Conservation (phyloP, 1,139 yeast genomes). For the Geotrichum klebahnii region DNA sequence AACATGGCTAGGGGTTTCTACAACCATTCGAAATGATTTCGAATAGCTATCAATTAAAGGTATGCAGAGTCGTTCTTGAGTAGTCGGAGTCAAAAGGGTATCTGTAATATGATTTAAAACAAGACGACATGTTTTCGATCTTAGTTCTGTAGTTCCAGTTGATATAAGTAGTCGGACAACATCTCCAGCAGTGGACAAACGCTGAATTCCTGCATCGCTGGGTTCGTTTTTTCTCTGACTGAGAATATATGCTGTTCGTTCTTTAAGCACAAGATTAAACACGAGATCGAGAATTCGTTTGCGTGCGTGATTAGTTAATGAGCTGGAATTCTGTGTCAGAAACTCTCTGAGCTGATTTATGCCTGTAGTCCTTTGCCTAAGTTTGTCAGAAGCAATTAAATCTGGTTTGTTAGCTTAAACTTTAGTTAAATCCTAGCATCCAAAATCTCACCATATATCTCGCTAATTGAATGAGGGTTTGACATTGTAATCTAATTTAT, state of each 20-base stretch:
- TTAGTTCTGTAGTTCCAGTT: slow-evolving; percentile 11
- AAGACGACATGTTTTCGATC: slow-evolving; percentile 8
- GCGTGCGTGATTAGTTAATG: slow-evolving; percentile 6
- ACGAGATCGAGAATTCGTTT: slow-evolving; percentile 7
- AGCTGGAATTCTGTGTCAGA: slow-evolving; percentile 7
- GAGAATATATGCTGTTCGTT: slow-evolving; percentile 12
- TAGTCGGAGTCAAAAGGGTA: slow-evolving; percentile 13
- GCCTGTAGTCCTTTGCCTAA: slow-evolving; percentile 17
- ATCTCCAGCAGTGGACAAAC: slow-evolving; percentile 13
- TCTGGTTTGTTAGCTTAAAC: slow-evolving; percentile 2
- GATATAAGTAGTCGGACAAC: slow-evolving; percentile 8
- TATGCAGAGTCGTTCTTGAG: slow-evolving; percentile 14
- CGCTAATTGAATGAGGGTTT: slow-evolving; percentile 3
- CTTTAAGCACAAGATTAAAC: slow-evolving; percentile 9
- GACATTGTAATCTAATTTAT: slow-evolving; percentile 7
- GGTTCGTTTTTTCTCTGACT: slow-evolving; percentile 8
- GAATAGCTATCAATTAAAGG: slow-evolving; percentile 17
- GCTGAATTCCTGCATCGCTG: slow-evolving; percentile 12
- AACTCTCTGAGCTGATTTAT: slow-evolving; percentile 15
- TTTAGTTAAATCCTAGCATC: not conserved
- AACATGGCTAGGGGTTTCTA: slow-evolving; percentile 14
- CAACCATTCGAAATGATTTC: slow-evolving; percentile 12
- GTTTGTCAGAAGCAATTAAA: slow-evolving; percentile 17
- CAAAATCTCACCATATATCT: slow-evolving; percentile 8
- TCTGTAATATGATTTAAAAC: slow-evolving; percentile 13